A percentile compares a stretch with the other conserved stretches of the same genome.
Evolutionary conservation across 306 rosid species (phyloP).

Genomic region (Cucumis hystrix): DNA sequence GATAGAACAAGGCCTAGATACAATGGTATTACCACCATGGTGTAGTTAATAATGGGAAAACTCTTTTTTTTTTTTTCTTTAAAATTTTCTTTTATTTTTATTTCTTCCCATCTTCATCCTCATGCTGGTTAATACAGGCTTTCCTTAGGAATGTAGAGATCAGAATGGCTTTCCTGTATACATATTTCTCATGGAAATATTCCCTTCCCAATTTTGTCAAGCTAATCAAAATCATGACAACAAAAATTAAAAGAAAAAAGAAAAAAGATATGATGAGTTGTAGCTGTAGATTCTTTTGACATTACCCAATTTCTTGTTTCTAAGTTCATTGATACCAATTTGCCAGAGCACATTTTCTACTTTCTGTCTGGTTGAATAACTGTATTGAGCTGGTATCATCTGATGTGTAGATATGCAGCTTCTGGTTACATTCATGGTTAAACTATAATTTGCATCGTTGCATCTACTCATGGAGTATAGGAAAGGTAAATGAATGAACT

Average conservation of each 20-base stretch:
- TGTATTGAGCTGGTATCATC: neutral
- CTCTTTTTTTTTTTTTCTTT: neutral
- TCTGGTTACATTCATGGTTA: neutral
- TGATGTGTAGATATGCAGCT: neutral
- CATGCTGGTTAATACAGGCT: conserved; percentile 30
- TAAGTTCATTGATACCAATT: neutral
- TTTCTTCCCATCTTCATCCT: conserved; percentile 16
- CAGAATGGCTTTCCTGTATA: conserved; percentile 41
- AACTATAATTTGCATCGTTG: neutral
- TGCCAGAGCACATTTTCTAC: neutral
- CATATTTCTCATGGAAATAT: conserved; percentile 37
- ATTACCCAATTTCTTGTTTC: neutral
- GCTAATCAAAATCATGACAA: conserved; percentile 10
- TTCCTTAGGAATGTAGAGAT: conserved; percentile 36
- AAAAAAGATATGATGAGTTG: neutral
- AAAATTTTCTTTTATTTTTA: neutral
- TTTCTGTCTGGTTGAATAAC: neutral
- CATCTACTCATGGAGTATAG: neutral
- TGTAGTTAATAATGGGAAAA: conserved; percentile 17
- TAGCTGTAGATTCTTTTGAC: neutral
- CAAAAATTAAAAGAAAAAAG: neutral
- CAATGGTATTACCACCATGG: conserved; percentile 56
- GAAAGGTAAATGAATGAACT: no score
- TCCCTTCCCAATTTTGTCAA: conserved; percentile 49
- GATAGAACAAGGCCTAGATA: conserved; percentile 85